These are phyloP conservation scores for Amanita rubescens DNA, from an alignment of 768 basidiomycete genomes.

Conservation along the genomic window DNA sequence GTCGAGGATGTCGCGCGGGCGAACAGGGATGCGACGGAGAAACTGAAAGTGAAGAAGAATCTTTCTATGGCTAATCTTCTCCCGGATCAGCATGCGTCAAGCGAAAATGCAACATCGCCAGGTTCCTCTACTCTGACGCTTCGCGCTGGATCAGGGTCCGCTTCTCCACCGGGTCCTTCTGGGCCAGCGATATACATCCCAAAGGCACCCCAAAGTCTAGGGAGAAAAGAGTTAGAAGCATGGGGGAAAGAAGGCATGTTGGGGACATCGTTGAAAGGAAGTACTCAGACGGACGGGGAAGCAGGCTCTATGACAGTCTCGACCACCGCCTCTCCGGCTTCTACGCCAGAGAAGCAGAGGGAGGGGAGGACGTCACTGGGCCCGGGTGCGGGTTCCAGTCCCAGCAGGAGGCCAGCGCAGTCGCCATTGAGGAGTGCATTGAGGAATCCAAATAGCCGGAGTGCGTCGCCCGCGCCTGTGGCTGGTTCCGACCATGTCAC, in stretches of 20 bases:
- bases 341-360: neutral
- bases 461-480: constrained; percentile 36
- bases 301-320: constrained; percentile 2
- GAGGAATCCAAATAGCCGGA: constrained; percentile 38
- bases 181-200: neutral
- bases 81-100: neutral
- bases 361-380: neutral
- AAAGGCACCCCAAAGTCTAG: constrained; percentile 39
- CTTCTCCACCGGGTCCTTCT: neutral
- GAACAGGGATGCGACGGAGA: constrained; percentile 19
- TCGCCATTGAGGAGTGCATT: constrained; percentile 58
- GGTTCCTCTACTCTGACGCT: constrained; percentile 1
- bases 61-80: neutral
- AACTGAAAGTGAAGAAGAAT: constrained; percentile 8
- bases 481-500: neutral
- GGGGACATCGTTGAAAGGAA: neutral
- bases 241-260: constrained; percentile 9
- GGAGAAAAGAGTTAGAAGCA: constrained; percentile 22
- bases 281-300: neutral
- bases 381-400: neutral
- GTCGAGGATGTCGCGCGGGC: constrained; percentile 50
- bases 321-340: constrained; percentile 7
- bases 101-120: neutral
- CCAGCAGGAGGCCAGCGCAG: constrained; percentile 24
- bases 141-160: neutral